A percentile compares a stretch with the other conserved stretches of the same genome.
These are phyloP conservation scores for Cordyceps militaris DNA, from an alignment of 2,329 filamentous ascomycete species.

Conservation along the genomic window DNA sequence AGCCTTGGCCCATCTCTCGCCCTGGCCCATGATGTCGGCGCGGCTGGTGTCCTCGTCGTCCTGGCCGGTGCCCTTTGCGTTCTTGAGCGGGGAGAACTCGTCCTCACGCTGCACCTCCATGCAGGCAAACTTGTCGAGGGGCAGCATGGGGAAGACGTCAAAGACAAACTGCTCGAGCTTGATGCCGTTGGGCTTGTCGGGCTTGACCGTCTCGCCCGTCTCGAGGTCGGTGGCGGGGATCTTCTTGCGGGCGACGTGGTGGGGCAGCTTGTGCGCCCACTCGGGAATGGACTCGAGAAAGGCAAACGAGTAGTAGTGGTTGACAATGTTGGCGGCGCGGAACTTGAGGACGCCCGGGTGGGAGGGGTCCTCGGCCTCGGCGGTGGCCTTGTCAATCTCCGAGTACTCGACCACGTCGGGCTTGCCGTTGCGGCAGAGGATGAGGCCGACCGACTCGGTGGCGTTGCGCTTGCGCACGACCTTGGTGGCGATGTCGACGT, in stretches of 20 bases:
- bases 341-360: constrained; percentile 82
- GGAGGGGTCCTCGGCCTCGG: constrained; percentile 78
- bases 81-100: constrained; percentile 97
- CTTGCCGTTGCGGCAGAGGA: constrained; percentile 89
- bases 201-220: constrained; percentile 76
- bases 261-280: constrained; percentile 80
- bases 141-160: constrained; percentile 88
- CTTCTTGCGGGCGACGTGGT: constrained; percentile 98
- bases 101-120: constrained; percentile 96
- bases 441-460: constrained; percentile 90
- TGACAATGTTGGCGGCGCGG: constrained; percentile 97
- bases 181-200: constrained; percentile 92
- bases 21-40: constrained; percentile 82
- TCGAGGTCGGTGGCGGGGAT: constrained; percentile 77
- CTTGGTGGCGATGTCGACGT: constrained; percentile 96
- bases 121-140: constrained; percentile 83
- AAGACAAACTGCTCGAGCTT: constrained; percentile 99
- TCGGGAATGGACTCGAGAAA: constrained; percentile 87
- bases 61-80: constrained; percentile 73
- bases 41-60: constrained; percentile 93
- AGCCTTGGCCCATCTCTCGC: constrained; percentile 74
- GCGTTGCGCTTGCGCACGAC: constrained; percentile 98
- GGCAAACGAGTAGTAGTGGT: constrained; percentile 96
- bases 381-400: constrained; percentile 84
- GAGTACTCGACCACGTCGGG: constrained; percentile 98